Evolutionary conservation across 2,329 filamentous ascomycete species (phyloP).

Genomic region (Grosmannia clavigera): DNA sequence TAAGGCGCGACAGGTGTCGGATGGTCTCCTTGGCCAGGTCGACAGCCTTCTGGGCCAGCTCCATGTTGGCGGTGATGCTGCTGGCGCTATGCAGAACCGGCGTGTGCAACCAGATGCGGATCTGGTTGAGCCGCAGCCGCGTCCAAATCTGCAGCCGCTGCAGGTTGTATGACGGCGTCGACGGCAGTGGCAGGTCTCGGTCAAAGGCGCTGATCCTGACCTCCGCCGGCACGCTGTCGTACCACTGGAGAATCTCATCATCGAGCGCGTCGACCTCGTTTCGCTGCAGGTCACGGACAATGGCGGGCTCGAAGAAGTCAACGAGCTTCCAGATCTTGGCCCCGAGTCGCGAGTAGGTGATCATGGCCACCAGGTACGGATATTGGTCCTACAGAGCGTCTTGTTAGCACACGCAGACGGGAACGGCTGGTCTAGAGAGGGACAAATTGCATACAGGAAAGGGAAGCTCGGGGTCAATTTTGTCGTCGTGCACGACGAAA

Average conservation of each 20-base stretch:
- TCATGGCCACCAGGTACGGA: slow-evolving; percentile 74
- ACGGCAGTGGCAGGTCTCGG: slow-evolving; percentile 37
- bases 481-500: slow-evolving; percentile 33
- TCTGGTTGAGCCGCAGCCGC: slow-evolving; percentile 68
- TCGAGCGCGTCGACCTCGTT: slow-evolving; percentile 73
- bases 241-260: slow-evolving; percentile 77
- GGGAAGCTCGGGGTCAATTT: slow-evolving; percentile 35
- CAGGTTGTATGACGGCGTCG: slow-evolving; percentile 47
- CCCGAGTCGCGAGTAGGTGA: slow-evolving; percentile 68
- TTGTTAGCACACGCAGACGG: slow-evolving; percentile 43
- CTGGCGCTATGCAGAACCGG: slow-evolving; percentile 75
- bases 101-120: slow-evolving; percentile 51
- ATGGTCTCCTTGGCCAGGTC: slow-evolving; percentile 69
- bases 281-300: slow-evolving; percentile 52
- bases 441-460: slow-evolving; percentile 32
- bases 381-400: slow-evolving; percentile 27
- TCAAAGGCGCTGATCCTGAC: slow-evolving; percentile 47
- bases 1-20: slow-evolving; percentile 55
- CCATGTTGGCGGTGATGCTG: slow-evolving; percentile 66
- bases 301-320: slow-evolving; percentile 49
- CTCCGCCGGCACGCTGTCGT: slow-evolving; percentile 56
- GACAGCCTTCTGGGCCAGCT: slow-evolving; percentile 61
- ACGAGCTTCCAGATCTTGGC: slow-evolving; percentile 81
- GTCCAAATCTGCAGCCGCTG: slow-evolving; percentile 71
- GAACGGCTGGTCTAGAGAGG: slow-evolving; percentile 30